Evolutionary conservation across 352 stramenopile species (phyloP), one percentile per base, ranked within the genome.

Genomic region (Pythium graminicola): DNA sequence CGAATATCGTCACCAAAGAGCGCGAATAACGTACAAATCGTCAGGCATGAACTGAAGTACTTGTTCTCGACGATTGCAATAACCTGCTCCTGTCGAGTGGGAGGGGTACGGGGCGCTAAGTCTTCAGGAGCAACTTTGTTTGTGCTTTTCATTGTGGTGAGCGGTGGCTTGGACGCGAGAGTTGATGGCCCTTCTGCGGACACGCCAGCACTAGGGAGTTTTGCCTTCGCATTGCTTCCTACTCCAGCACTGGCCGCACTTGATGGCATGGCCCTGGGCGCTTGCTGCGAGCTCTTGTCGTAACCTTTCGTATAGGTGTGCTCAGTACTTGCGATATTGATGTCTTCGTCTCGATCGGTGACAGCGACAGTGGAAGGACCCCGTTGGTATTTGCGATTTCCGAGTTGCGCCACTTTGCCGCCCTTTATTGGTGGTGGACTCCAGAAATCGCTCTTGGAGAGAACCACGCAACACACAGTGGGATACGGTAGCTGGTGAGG

Each of bases 1-100:
- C 80, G 77, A 31, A 95, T 77, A 46, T 96, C 86, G 50, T 95
- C 82, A 1, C 80, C 85, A 63, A 95, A 96, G 9, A 96, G 61
- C 14, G 83, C 79, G 47, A 94, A 95, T 19, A 96, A 81, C 11
- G 85, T 95, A 40, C 85, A 82, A 4, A 85, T 23, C 8, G 80
- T 85, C 38, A 91, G 65, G 36, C 73, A 79, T 10, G 64, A 62
- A 51, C 70, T 89, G 44, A 89, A 49, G 35, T 82, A 86, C 35
- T 77, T 80, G 60, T 89, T 78, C 44, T 93, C 82, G 3, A 91
- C 64, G 44, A 83, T 61, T 1, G 57, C 54, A 24, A 88, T 45
- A 19, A 85, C 52, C 17, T 79, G 60, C 14, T 84, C 61, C 42
- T 73, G 60, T 22, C 64, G 58, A 3, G 72, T 85, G 24, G 65